Conservation (phyloP, 2,329 filamentous ascomycete genomes). For the Penicillium hesseltinei region DNA sequence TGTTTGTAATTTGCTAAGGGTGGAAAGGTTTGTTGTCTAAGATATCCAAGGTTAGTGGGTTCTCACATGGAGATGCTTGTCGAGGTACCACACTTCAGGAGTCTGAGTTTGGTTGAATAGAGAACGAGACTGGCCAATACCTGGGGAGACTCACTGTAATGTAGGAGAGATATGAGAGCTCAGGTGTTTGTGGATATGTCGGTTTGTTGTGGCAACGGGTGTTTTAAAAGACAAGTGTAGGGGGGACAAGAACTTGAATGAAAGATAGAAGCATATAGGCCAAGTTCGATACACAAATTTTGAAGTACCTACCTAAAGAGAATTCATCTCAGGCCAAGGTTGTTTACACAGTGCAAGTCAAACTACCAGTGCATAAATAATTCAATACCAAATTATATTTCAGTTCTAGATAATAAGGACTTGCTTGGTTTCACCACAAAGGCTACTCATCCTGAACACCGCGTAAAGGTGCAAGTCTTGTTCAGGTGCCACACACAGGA, state of each 20-base stretch:
- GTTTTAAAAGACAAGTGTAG: too few species aligned
- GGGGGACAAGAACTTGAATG: background rate
- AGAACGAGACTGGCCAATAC: background rate
- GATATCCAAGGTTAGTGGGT: background rate
- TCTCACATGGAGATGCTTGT: too few species aligned
- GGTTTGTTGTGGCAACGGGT: background rate
- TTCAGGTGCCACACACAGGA: conserved; percentile 11
- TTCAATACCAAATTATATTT: background rate
- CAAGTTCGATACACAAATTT: background rate
- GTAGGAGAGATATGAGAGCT: too few species aligned
- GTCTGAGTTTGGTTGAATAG: background rate
- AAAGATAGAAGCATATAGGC: background rate
- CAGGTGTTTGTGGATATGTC: too few species aligned
- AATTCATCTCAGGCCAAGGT: background rate
- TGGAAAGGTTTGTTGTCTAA: background rate
- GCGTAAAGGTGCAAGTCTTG: conserved; percentile 20
- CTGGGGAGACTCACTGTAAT: background rate
- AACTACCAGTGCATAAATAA: background rate
- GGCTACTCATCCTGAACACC: conserved; percentile 21
- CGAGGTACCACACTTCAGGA: background rate
- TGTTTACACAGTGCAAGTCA: background rate
- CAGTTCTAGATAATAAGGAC: background rate
- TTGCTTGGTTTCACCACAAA: conserved; percentile 18
- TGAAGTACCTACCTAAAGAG: background rate
- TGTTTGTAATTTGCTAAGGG: background rate